Evolutionary conservation across 2,329 filamentous ascomycete species (phyloP), one percentile per base, ranked within the genome.

Genomic region (Teratosphaeria destructans): DNA sequence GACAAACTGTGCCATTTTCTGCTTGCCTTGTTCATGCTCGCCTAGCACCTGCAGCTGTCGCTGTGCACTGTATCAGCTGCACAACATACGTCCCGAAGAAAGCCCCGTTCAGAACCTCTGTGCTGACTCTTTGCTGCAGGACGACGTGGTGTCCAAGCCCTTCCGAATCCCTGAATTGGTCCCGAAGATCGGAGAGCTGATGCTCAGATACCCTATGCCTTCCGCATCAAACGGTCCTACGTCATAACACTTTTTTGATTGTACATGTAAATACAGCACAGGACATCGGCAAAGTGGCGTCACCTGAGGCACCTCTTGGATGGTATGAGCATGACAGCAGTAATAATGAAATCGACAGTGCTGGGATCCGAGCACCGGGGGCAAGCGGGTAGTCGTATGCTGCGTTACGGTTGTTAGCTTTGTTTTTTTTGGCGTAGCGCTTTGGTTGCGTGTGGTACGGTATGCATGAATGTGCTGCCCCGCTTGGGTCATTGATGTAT

Each of bases 91-190:
- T 32, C 43, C 12, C 19, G 3, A 12, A 19, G 14, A 8, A 19
- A 3, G 8, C 23, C 43, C n/a, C 19, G 16, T 19, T 26, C 11
- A 12, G 37, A 14, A 49, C 16, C 8, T 43, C 26, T 27, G n/a
- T 10, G 34, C 55, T 61, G 54, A 61, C 39, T 37, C 12, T 10
- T 57, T n/a, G 37, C 55, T 57, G 57, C 57, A 77, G 75, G 78
- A 81, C 61, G 77, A 79, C 64, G 78, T 81, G 3, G 77, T 81
- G 3, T 74, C 71, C 32, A 80, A 81, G 62, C 78, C 78, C 0
- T 81, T 81, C 63, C 70, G 78, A n/a, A 79, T 80, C 35, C 72
- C 73, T 3, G 78, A 80, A 52, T 66, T 81, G 29, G 71, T 80
- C 19, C 78, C 78, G 1, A 80, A 80, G 67, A 79, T 81, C 56